A percentile compares a stretch with the other conserved stretches of the same genome.
phyloP scores from a whole-genome alignment of 2,329 filamentous ascomycete species.

The Arthrobotrys iridis region DNA sequence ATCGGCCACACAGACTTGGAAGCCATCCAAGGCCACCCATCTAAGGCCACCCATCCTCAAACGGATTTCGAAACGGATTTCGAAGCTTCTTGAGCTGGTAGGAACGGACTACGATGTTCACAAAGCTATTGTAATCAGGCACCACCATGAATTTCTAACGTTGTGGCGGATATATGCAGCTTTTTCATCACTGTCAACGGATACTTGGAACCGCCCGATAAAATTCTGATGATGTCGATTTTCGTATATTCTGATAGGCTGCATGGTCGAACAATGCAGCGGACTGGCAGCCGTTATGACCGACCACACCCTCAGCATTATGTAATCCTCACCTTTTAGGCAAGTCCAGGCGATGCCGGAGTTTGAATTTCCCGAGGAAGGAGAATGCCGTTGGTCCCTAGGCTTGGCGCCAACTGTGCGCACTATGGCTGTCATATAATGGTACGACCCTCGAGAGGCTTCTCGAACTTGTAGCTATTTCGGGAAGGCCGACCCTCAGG shows the following conservation, averaged over 20 bases:
- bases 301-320: constrained; percentile 33
- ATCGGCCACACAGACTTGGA: constrained; percentile 18
- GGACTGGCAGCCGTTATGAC: constrained; percentile 27
- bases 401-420: constrained; percentile 3
- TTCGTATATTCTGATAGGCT: constrained; percentile 38
- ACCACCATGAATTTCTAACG: constrained; percentile 3
- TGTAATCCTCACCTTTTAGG: constrained; percentile 10
- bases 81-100: constrained; percentile 3
- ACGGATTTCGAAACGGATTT: neutral
- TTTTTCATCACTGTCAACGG: constrained; percentile 54
- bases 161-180: constrained; percentile 13
- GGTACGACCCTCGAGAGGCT: constrained; percentile 13
- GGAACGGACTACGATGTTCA: constrained; percentile 13
- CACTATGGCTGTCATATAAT: constrained; percentile 9
- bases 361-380: constrained; percentile 21
- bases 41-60: neutral
- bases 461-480: constrained; percentile 50
- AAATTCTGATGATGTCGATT: constrained; percentile 11
- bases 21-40: neutral
- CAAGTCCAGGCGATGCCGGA: constrained; percentile 34
- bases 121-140: constrained; percentile 31
- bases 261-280: constrained; percentile 18
- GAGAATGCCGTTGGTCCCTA: neutral
- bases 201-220: constrained; percentile 4
- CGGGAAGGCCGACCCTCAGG: constrained; percentile 52